Conservation (phyloP, 345 rosid species). For the Euphorbia tirucalli region DNA sequence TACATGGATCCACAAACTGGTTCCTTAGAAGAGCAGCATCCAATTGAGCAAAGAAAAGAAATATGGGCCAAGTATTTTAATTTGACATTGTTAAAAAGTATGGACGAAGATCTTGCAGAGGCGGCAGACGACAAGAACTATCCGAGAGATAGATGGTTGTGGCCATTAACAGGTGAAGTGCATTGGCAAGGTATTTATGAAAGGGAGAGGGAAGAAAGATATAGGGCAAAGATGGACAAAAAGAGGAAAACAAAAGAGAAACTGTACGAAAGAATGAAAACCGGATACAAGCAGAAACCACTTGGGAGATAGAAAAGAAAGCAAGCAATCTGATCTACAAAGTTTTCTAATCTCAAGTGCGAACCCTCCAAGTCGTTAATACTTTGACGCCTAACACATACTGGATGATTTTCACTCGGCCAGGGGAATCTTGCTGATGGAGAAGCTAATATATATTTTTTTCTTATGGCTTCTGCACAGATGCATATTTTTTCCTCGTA, state of each 20-base stretch:
- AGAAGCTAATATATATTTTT: neutral
- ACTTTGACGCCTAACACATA: neutral
- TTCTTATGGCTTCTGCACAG: constrained; percentile 15
- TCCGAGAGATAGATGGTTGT: constrained; percentile 75
- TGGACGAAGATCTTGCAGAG: constrained; percentile 99
- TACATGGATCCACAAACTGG: constrained; percentile 81
- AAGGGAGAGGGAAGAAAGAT: constrained; percentile 90
- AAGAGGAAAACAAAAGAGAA: constrained; percentile 82
- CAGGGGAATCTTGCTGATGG: constrained; percentile 9
- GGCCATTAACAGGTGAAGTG: constrained; percentile 94
- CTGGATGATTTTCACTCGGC: neutral
- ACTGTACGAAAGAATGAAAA: constrained; percentile 54
- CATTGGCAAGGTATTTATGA: constrained; percentile 98
- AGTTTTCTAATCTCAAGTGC: no score
- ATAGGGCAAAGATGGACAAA: constrained; percentile 89
- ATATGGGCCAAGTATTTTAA: constrained; percentile 84
- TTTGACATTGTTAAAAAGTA: constrained; percentile 67
- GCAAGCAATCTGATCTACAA: neutral
- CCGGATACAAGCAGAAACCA: constrained; percentile 77
- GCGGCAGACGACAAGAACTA: constrained; percentile 88
- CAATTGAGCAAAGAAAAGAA: constrained; percentile 52
- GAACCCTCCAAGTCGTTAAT: neutral
- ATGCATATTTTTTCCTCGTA: constrained; percentile 9
- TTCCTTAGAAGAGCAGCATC: constrained; percentile 73
- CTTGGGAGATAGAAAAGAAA: constrained; percentile 46